These are phyloP conservation scores for Trichocladium uniseriatum DNA, from an alignment of 495 filamentous ascomycete genomes.

Conservation along the genomic window DNA sequence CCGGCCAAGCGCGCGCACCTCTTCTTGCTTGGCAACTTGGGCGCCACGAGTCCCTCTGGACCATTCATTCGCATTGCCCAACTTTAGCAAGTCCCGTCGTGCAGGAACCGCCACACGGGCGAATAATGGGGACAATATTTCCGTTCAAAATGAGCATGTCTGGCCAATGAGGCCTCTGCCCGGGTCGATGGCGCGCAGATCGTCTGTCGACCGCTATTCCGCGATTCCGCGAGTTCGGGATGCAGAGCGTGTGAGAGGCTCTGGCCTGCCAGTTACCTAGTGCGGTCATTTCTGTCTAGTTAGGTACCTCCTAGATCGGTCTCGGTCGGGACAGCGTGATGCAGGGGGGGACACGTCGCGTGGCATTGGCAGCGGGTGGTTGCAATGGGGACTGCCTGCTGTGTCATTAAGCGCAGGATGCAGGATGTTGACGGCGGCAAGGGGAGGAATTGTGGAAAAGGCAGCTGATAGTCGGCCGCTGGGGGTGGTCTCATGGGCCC, in stretches of 20 bases:
- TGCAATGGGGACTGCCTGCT: background rate
- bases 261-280: no score
- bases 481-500: background rate
- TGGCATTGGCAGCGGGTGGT: background rate
- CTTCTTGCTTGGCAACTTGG: no score
- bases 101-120: slow-evolving; percentile 10
- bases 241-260: no score
- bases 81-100: background rate
- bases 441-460: background rate
- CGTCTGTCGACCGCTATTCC: no score
- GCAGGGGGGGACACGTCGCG: background rate
- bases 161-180: slow-evolving; percentile 1
- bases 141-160: background rate
- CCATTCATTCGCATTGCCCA: slow-evolving; percentile 14
- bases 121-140: background rate
- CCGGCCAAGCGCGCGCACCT: slow-evolving; percentile 22
- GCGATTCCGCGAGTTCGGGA: no score
- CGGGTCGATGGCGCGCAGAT: no score
- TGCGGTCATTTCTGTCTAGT: no score
- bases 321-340: background rate
- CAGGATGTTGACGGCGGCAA: background rate
- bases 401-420: slow-evolving; percentile 10
- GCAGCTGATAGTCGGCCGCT: background rate
- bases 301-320: no score
- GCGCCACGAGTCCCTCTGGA: background rate